Evolutionary conservation across 257 asterid species (phyloP), one percentile per base, ranked within the genome.

Genomic region (Nicotiana benthamiana): DNA sequence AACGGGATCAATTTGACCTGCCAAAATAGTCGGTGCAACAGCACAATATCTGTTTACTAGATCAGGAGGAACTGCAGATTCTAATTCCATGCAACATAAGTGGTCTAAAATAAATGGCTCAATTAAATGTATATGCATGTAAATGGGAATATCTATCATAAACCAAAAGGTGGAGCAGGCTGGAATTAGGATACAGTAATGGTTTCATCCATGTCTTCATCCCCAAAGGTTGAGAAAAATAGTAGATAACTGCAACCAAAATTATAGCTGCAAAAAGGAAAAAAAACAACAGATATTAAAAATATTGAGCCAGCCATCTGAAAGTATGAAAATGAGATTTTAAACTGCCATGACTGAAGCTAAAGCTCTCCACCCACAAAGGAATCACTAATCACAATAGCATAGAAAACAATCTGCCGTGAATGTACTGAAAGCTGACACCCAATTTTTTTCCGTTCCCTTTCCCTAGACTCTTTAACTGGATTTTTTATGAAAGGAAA

Each of bases 1-100:
- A 84, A 93, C 61, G 51, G 99, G 98, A 86, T 95, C 96, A 75
- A 95, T 89, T 86, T 84, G 93, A 67, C 99, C 99, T 82, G 97
- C 97, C 86, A 93, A 89, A 36, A 95, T 34, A 15, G 97, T 91
- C n/a, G 99, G 98, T 2, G 99, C 97, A 70, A 93, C 24, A 63
- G 88, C 98, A 87, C 99, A 95, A 48, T 90, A 95, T 85, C 99
- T 93, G 80, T 60, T 24, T 40, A 85, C 85, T 76, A 84, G 46
- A 83, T 57, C 54, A 83, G 86, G 30, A 84, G 86, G 88, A 89
- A 48, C 87, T 65, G 83, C 74, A 79, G 26, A 26, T 22, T 75
- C 30, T 26, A 43, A 79, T 28, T 68, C 51, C 54, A 80, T 34
- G 43, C 9, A 24, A 64, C 46, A 17, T 18, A 34, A n/a, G 9